phyloP scores from a whole-genome alignment of 2,329 filamentous ascomycete genomes.

The Phaeosphaeriaceae sp. region DNA sequence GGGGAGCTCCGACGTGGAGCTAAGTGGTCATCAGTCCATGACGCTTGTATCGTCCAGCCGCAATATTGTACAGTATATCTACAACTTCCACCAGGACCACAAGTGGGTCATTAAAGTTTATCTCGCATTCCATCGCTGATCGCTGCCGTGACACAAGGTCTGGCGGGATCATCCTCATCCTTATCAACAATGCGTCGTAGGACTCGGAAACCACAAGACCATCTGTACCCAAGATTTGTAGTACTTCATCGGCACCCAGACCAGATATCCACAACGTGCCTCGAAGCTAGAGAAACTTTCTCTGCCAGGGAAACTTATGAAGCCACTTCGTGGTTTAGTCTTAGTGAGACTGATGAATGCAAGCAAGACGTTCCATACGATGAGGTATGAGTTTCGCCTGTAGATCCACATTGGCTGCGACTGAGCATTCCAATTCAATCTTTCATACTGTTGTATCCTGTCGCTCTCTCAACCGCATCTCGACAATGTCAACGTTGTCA shows the following conservation, averaged over 20 bases:
- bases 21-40: neutral
- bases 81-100: neutral
- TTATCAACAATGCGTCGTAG: neutral
- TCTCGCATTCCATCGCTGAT: neutral
- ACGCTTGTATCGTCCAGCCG: neutral
- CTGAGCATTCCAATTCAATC: no score
- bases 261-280: neutral
- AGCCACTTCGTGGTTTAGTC: no score
- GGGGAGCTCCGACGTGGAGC: neutral
- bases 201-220: neutral
- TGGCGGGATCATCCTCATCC: neutral
- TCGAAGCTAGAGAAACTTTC: neutral
- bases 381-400: no score
- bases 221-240: neutral
- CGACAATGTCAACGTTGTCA: no score
- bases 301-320: no score
- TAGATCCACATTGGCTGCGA: no score
- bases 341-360: no score
- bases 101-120: neutral
- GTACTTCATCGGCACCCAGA: neutral
- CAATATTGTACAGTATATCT: neutral
- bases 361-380: no score
- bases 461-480: no score
- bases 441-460: no score
- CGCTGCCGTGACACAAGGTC: neutral